A percentile compares a stretch with the other conserved stretches of the same genome.
Evolutionary conservation across 1,284 basidiomycete species (phyloP).

Genomic region (Puccinia triticina): DNA sequence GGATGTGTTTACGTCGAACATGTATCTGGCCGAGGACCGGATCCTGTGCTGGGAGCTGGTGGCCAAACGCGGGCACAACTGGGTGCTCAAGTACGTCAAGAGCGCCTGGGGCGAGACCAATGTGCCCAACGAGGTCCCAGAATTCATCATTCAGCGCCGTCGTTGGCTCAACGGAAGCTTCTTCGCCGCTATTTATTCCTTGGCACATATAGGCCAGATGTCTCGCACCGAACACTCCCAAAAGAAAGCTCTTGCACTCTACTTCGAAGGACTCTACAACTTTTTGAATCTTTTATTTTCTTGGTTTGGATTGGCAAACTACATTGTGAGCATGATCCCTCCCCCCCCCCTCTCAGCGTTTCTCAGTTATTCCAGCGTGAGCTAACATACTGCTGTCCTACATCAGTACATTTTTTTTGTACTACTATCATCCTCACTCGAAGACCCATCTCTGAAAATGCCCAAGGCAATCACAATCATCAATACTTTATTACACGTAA

Average conservation of each 20-base stretch:
- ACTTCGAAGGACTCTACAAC: slow-evolving; percentile 83
- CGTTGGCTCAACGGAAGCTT: slow-evolving; percentile 93
- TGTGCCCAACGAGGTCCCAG: slow-evolving; percentile 87
- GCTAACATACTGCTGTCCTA: neutral
- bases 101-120: slow-evolving; percentile 94
- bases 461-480: slow-evolving; percentile 70
- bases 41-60: slow-evolving; percentile 97
- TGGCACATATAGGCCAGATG: slow-evolving; percentile 76
- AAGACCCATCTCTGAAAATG: slow-evolving; percentile 73
- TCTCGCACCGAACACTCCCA: slow-evolving; percentile 80
- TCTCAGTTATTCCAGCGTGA: slow-evolving; percentile 23
- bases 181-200: slow-evolving; percentile 74
- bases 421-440: slow-evolving; percentile 80
- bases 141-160: slow-evolving; percentile 90
- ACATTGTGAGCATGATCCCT: slow-evolving; percentile 64
- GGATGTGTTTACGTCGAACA: slow-evolving; percentile 85
- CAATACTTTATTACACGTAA: slow-evolving; percentile 76
- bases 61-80: slow-evolving; percentile 83
- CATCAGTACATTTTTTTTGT: slow-evolving; percentile 87
- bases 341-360: neutral
- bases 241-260: slow-evolving; percentile 73
- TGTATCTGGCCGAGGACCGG: slow-evolving; percentile 67
- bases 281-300: slow-evolving; percentile 83
- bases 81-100: slow-evolving; percentile 96
- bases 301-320: slow-evolving; percentile 76